Base-by-base conservation (phyloP, 305 asterid genomes). In the Fraxinus sp. region DNA sequence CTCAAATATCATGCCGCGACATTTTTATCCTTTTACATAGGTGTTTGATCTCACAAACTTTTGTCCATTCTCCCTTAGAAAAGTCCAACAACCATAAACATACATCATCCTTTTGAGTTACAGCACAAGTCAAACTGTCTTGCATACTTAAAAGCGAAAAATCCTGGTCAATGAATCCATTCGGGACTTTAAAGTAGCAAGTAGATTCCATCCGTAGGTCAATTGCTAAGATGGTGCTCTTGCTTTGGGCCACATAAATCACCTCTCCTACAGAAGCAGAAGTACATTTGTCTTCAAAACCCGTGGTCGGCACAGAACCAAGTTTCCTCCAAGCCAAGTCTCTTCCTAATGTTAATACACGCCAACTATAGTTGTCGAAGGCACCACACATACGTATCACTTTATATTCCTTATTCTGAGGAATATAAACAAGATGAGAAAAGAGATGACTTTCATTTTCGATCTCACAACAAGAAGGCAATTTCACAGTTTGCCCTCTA, bases 291-390 rank as follows among this genome's bases (percentile, higher is more conserved):
- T 9, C 20, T 68, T 41, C 30, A 28, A 16, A 41, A 26, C 55
- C 18, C 30, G 0, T 41, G 26, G 32, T 39, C 13, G 11, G 77
- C 62, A 59, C 36, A 81, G 13, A n/a, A 22, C 36, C 33, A 75
- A 81, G 68, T 64, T 16, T 37, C 52, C 84, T 82, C 84, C 77
- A 82, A 1, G 35, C 26, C 16, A 59, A 13, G 3, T 82, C 70
- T 16, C 49, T 8, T 33, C 75, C 80, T 22, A 52, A 22, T 7
- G 80, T 72, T 28, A 55, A 75, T 26, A 76, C 64, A 62, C 11
- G 57, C 37, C 64, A 64, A 35, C 7, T 9, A 18, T 13, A 3
- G 8, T 30, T 16, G 35, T 22, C 16, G 14, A 11, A n/a, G 24
- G 13, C 39, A 36, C 16, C 3, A n/a, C 68, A 76, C 46, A 28